Percentiles rank a stretch among this genome's conserved stretches.
These are phyloP conservation scores for Tylopilus orsonianus DNA, from an alignment of 1,284 basidiomycete species.

Conservation along the genomic window DNA sequence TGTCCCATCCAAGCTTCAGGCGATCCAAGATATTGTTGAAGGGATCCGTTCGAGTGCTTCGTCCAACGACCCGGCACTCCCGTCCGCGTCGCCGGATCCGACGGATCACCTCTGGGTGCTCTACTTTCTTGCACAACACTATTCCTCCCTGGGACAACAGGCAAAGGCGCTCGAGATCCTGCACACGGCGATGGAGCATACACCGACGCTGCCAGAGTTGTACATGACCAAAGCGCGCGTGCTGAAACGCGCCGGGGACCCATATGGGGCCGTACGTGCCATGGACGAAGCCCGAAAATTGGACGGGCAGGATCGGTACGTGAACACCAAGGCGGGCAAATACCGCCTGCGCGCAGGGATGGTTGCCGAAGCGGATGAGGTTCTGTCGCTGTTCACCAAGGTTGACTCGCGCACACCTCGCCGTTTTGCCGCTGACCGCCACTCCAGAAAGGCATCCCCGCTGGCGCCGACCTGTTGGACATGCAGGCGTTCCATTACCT, in stretches of 20 bases:
- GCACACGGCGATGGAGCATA: slow-evolving; percentile 73
- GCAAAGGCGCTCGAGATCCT: slow-evolving; percentile 67
- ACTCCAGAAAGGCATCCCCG: slow-evolving; percentile 79
- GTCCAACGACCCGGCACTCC: slow-evolving; percentile 23
- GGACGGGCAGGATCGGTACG: slow-evolving; percentile 94
- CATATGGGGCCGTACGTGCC: slow-evolving; percentile 68
- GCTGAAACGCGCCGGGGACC: slow-evolving; percentile 87
- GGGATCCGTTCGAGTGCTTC: slow-evolving; percentile 44
- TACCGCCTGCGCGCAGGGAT: slow-evolving; percentile 85
- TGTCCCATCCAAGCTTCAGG: slow-evolving; percentile 61
- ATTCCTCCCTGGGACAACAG: slow-evolving; percentile 65
- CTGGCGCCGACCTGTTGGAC: slow-evolving; percentile 85
- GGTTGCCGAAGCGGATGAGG: slow-evolving; percentile 68
- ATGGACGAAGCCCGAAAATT: slow-evolving; percentile 85
- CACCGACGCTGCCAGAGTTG: slow-evolving; percentile 93
- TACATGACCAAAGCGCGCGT: slow-evolving; percentile 83
- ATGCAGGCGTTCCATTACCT: slow-evolving; percentile 96
- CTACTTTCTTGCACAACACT: slow-evolving; percentile 93
- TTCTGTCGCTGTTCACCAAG: slow-evolving; percentile 88
- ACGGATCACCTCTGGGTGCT: slow-evolving; percentile 93
- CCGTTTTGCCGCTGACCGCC: slow-evolving; percentile 2
- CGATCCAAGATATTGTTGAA: slow-evolving; percentile 75
- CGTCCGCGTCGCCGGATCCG: slow-evolving; percentile 56
- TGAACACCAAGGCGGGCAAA: slow-evolving; percentile 94
- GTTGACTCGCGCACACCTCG: slow-evolving; percentile 38